A percentile compares a stretch with the other conserved stretches of the same genome.
phyloP scores from a whole-genome alignment of 768 basidiomycete species.

The Boletus pseudopeckii region DNA sequence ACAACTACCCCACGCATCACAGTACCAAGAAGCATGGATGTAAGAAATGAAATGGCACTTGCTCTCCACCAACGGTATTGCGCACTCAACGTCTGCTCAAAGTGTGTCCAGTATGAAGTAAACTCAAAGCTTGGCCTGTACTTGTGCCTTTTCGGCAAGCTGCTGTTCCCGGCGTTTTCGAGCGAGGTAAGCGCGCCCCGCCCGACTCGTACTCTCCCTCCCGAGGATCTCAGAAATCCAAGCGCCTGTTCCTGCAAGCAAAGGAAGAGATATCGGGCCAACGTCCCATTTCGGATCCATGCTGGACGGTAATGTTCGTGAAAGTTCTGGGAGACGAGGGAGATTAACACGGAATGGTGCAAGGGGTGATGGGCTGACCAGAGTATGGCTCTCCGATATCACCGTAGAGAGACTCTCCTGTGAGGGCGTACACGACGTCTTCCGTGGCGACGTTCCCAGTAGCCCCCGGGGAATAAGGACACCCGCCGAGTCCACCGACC shows the following conservation, averaged over 20 bases:
- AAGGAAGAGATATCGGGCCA: conserved; percentile 55
- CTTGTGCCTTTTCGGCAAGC: conserved; percentile 14
- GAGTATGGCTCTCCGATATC: conserved; percentile 34
- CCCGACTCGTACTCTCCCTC: conserved; percentile 69
- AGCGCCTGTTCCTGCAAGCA: conserved; percentile 70
- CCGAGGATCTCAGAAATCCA: conserved; percentile 77
- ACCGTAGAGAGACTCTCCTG: conserved; percentile 59
- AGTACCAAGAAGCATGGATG: too few relatives aligned
- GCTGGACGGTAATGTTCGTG: neutral
- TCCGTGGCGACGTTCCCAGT: conserved; percentile 96
- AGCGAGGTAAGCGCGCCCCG: conserved; percentile 67
- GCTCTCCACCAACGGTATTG: neutral
- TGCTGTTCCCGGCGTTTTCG: conserved; percentile 38
- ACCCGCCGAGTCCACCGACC: conserved; percentile 89
- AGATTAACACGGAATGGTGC: neutral
- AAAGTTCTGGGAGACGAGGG: neutral
- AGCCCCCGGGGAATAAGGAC: conserved; percentile 94
- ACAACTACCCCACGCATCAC: too few relatives aligned
- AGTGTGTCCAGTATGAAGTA: neutral
- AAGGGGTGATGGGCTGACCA: conserved; percentile 10
- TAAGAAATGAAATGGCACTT: too few relatives aligned
- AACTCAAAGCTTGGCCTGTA: conserved; percentile 7
- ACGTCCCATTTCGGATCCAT: conserved; percentile 25
- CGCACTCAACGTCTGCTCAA: neutral
- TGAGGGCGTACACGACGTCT: conserved; percentile 80